Base-by-base conservation (phyloP, 1,139 yeast genomes). In the Torulaspora pretoriensis region DNA sequence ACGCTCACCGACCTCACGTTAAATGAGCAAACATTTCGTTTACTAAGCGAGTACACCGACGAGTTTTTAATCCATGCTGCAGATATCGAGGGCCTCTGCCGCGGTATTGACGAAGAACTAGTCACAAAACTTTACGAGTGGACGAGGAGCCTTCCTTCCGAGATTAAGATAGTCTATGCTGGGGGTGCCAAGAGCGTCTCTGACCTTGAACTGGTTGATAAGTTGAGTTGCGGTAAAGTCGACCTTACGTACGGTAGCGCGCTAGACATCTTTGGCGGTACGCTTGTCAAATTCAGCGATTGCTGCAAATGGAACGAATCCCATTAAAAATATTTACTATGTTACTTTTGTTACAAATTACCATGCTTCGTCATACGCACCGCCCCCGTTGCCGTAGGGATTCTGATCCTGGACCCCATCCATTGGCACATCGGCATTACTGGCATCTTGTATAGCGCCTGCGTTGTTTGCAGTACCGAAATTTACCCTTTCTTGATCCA, bases 1-100 rank as follows among this genome's bases (percentile, higher is more conserved):
- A 86, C 94, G 0, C 68, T 90, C 33, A 92, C 98, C 0, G 73
- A 72, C 38, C 75, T 81, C 40, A 75, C 68, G 44, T 70, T 92
- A 44, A 71, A 72, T 41, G 63, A 64, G 33, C 76, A 75, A 25
- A 76, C 86, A 25, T 73, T 92, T 45, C 63, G 56, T 4, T 51
- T 65, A 44, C 73, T 92, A 29, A 68, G 83, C 10, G 47, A 71
- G 40, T 86, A 83, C 64, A 87, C 97, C 59, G 77, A 79, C 51
- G 98, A 92, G 66, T 86, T 90, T 59, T 70, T 92, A 48, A 82
- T 92, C 22, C 99, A 92, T 67, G 98, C 98, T 3, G 99, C 98
- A 0, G 98, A 92, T 64, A 97, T 92, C 2, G 99, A 92, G 66
- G 99, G 99, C 0, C 72, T 92, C 22, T 92, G 98, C 63, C 76